phyloP scores from a whole-genome alignment of 2,329 filamentous ascomycete species.

The Ploettnerulaceae sp. region DNA sequence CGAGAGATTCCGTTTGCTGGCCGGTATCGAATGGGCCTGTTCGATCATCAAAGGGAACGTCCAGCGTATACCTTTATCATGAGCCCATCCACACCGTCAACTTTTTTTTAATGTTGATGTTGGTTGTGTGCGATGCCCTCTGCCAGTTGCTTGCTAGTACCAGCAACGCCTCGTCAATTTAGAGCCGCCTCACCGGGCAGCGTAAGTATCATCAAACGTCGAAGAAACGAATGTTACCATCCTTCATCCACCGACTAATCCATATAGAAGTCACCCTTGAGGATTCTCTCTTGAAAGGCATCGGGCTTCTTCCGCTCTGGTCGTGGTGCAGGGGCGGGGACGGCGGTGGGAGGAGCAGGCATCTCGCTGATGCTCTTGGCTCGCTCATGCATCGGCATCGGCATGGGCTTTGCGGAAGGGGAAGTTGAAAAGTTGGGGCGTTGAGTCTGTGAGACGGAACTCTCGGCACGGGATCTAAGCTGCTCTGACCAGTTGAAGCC shows the following conservation, averaged over 20 bases:
- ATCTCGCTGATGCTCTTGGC: constrained; percentile 66
- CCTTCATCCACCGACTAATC: constrained; percentile 11
- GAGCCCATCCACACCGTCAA: not conserved
- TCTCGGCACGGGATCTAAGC: constrained; percentile 85
- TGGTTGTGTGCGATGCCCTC: constrained; percentile 12
- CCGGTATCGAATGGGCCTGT: not conserved
- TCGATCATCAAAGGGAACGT: constrained; percentile 22
- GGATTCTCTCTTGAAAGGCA: constrained; percentile 91
- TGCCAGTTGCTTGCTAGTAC: not conserved
- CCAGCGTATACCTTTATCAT: constrained; percentile 24
- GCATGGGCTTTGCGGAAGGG: constrained; percentile 25
- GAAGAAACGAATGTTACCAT: constrained; percentile 14
- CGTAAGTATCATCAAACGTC: not conserved
- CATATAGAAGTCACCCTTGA: constrained; percentile 79
- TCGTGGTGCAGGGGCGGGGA: constrained; percentile 39
- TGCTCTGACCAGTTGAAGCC: constrained; percentile 98
- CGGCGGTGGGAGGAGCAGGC: constrained; percentile 49
- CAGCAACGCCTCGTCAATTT: constrained; percentile 9
- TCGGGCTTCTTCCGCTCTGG: constrained; percentile 65
- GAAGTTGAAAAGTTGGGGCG: constrained; percentile 53
- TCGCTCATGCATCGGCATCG: constrained; percentile 55
- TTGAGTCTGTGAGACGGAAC: constrained; percentile 54
- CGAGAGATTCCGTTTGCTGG: constrained; percentile 1
- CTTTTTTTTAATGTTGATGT: not conserved
- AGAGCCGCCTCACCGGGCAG: constrained; percentile 2